Evolutionary conservation across 2,329 filamentous ascomycete genomes (phyloP), one percentile per base, ranked within the genome.

Genomic region (Nothopassalora personata): DNA sequence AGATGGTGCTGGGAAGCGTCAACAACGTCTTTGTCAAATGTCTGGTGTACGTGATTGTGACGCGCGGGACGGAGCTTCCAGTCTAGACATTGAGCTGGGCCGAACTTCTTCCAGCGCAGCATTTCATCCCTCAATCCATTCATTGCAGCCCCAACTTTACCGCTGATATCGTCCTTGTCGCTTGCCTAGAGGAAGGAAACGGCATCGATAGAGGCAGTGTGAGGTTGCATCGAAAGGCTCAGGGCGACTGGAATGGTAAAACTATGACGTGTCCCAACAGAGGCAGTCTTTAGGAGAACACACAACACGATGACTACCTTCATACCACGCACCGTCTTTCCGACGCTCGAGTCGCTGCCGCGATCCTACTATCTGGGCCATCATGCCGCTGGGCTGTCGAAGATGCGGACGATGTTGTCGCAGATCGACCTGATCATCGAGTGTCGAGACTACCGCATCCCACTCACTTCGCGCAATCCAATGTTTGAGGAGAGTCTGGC

Each of bases 361-460:
- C 86, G 90, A 65, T 94, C 93, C 60, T 99, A 97, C 77, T 99
- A 90, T 77, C 83, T 97, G 50, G 94, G 94, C 62, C 94, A 99
- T 77, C 94, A 99, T 80, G 84, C 85, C 61, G 83, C 89, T 9
- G 94, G 90, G 15, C 80, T 96, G 33, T 80, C 83, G 51, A 88
- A 89, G 72, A 96, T 97, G 87, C 89, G 90, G 72, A 84, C 84
- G 43, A 82, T 89, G 71, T 83, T 99, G 52, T 85, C 86, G 30
- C 86, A 85, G 63, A 89, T 97, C 68, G 89, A 92, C 70, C 85
- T 97, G 47, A 85, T 99, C 56, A 84, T 99, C 70, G 94, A 99
- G 78, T 97, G 92, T 74, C 89, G 94, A 70, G 94, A 99, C 78
- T 91, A 91, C 72, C 87, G 94, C 51, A 86, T 96, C 0, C 94